Conservation (phyloP, 2,329 filamentous ascomycete genomes). For the Ceratocystis smalleyi region DNA sequence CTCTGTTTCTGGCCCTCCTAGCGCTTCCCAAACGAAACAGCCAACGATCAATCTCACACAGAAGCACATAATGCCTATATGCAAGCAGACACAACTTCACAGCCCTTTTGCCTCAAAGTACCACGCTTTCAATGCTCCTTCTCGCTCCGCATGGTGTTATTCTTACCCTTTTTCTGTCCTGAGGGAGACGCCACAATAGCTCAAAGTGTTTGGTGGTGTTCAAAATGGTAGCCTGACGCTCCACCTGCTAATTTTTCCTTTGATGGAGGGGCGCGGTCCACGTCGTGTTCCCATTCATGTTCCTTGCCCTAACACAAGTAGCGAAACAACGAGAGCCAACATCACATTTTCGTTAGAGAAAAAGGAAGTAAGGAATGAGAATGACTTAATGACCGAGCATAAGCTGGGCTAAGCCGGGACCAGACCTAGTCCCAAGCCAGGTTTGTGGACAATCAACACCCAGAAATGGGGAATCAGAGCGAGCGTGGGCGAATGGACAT, state of each 20-base stretch:
- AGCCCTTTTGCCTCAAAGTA: slow-evolving; percentile 1
- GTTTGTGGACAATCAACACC: background rate
- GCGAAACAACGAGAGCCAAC: slow-evolving; percentile 3
- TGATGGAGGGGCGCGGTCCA: background rate
- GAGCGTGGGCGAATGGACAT: background rate
- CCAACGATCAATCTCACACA: background rate
- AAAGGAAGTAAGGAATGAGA: background rate
- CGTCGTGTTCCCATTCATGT: background rate
- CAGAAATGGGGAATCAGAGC: background rate
- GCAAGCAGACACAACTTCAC: background rate
- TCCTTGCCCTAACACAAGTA: background rate
- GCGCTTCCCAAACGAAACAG: background rate
- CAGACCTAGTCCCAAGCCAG: background rate
- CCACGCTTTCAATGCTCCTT: background rate
- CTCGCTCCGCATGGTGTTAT: background rate
- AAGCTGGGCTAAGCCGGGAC: background rate
- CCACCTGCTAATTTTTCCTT: background rate
- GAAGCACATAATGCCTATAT: background rate
- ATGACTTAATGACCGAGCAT: background rate
- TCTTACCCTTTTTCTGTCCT: background rate
- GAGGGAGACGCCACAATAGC: background rate
- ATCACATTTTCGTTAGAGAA: background rate
- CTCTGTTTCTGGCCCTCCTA: background rate
- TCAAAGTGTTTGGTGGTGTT: background rate
- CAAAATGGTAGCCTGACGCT: background rate